Evolutionary conservation across 1,284 basidiomycete genomes (phyloP).

Genomic region (Athelia psychrophila): DNA sequence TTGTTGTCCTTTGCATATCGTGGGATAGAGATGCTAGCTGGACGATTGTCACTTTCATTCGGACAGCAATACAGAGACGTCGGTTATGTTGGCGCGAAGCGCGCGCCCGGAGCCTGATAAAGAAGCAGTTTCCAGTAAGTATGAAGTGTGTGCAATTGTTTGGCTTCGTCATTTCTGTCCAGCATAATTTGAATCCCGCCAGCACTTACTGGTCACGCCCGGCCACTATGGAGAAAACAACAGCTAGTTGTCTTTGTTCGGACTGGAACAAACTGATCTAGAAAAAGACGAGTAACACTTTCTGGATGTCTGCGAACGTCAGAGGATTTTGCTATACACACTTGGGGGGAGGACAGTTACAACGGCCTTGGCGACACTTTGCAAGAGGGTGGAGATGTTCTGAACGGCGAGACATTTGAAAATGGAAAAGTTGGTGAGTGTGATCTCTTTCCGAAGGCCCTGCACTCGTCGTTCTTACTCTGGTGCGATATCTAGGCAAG

Average conservation of each 20-base stretch:
- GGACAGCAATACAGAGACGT: no score
- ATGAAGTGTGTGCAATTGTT: no score
- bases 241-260: conserved; percentile 73
- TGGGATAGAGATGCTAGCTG: no score
- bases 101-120: no score
- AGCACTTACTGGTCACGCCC: no score
- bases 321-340: conserved; percentile 83
- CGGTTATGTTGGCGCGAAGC: no score
- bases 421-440: conserved; percentile 66
- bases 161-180: no score
- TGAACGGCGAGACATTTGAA: conserved; percentile 97
- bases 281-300: conserved; percentile 60
- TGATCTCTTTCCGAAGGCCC: conserved; percentile 4
- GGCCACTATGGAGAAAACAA: no score
- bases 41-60: no score
- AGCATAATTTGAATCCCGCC: no score
- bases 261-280: conserved; percentile 63
- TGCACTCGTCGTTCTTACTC: conserved; percentile 6
- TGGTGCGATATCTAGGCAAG: conserved; percentile 53
- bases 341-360: conserved; percentile 87
- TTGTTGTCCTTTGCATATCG: no score
- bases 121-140: no score
- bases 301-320: conserved; percentile 50
- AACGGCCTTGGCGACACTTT: conserved; percentile 88
- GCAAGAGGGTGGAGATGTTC: conserved; percentile 85